These are phyloP conservation scores for Ophiocordyceps sinensis DNA, from an alignment of 2,329 filamentous ascomycete genomes.

Conservation along the genomic window DNA sequence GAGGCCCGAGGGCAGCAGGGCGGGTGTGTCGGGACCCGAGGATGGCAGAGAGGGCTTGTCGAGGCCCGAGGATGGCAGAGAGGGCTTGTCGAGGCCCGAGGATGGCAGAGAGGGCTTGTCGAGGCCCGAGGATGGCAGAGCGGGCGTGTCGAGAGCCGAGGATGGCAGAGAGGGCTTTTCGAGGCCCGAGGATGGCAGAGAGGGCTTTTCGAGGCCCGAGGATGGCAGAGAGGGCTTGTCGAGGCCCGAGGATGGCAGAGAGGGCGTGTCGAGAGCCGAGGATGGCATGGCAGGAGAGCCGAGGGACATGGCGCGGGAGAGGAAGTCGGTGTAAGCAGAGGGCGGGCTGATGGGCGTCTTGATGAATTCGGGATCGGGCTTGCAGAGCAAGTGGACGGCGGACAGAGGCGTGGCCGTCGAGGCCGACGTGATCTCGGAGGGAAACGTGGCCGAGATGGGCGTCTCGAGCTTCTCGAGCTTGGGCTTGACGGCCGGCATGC, in stretches of 20 bases:
- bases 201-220: too few relatives aligned
- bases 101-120: too few relatives aligned
- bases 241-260: too few relatives aligned
- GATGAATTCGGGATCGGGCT: constrained; percentile 38
- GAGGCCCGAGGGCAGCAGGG: constrained; percentile 20
- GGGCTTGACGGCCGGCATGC: constrained; percentile 39
- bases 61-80: too few relatives aligned
- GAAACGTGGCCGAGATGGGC: constrained; percentile 47
- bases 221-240: too few relatives aligned
- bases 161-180: too few relatives aligned
- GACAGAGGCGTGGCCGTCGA: constrained; percentile 56
- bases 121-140: too few relatives aligned
- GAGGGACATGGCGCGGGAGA: constrained; percentile 62
- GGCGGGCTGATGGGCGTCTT: constrained; percentile 91
- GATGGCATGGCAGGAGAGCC: constrained; percentile 50
- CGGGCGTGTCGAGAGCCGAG: too few relatives aligned
- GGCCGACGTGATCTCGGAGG: constrained; percentile 44
- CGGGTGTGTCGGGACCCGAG: neutral
- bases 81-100: too few relatives aligned
- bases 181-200: too few relatives aligned
- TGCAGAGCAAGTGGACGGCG: constrained; percentile 23
- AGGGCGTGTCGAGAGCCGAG: too few relatives aligned
- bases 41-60: too few relatives aligned
- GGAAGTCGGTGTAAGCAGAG: constrained; percentile 80
- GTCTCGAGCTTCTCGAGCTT: constrained; percentile 49